Base-by-base conservation (phyloP, 2,329 filamentous ascomycete species). In the Hypoxylon sp. region DNA sequence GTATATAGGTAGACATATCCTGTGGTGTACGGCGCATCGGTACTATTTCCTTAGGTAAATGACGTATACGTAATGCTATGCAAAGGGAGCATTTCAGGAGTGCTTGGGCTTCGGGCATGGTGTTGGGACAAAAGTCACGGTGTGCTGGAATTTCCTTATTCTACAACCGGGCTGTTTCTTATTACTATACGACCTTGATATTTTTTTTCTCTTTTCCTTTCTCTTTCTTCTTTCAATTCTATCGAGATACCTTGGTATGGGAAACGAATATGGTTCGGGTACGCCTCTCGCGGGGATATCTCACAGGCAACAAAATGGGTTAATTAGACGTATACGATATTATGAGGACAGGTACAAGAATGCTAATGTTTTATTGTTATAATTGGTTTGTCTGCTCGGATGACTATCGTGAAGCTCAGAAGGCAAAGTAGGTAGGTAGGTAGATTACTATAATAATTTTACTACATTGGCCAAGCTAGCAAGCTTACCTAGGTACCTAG, bases 291-390 rank as follows among this genome's bases (percentile, higher is more conserved):
- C 37, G 42, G 43, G 42, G 30, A 36, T 38, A 51, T 54, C 45
- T 57, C 45, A 57, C 52, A 54, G 56, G 56, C 49, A 57, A 57
- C 56, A 57, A 56, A 58, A 58, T 40, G 47, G 51, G 47, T 43
- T 45, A 34, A 20, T 32, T 55, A 51, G 48, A 54, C 29, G 48
- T 46, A 51, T 52, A 58, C 46, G 54, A 48, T 37, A 55, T 51
- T 37, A 51, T 36, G 55, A 58, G 51, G 48, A 51, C 46, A 34
- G 30, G 35, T 35, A 31, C 42, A 43, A 58, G 51, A 58, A 55
- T 52, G 51, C 40, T 49, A 50, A 49, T 49, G 34, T n/a, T n/a
- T n/a, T n/a, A n/a, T n/a, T n/a, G n/a, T n/a, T n/a, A n/a, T n/a
- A n/a, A n/a, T n/a, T n/a, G n/a, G n/a, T n/a, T n/a, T n/a, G n/a